Evolutionary conservation across 768 basidiomycete genomes (phyloP), one percentile per base, ranked within the genome.

Genomic region (Rubroboletus satanas): DNA sequence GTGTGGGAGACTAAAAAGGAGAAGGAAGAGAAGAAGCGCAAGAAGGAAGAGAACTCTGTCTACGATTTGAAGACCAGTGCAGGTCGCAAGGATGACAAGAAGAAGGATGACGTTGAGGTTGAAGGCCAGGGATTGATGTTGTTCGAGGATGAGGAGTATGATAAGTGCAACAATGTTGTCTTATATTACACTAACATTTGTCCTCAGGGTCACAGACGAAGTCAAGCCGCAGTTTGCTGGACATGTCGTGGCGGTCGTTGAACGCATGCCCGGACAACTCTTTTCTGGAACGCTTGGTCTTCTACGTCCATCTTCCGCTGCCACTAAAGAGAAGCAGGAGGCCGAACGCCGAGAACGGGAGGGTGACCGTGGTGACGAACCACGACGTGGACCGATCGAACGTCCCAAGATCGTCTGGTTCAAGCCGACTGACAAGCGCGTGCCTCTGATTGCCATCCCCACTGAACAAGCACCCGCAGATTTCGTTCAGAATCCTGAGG

Each of bases 321-420:
- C 95, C 1, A 98, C 96, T 31, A 98, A 98, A 71, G 96, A 98
- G 76, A 98, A 98, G 71, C 95, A 98, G 69, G 96, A 98, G 60
- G 93, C 96, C 28, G 97, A 99, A 71, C 84, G 97, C 36, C 87
- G 94, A 52, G 97, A 98, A 73, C 88, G 97, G 49, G 97, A 97
- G 70, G 97, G 96, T 44, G 93, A 95, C 67, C 85, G 85, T 57
- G 88, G 84, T 41, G 89, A 91, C 55, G 90, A 93, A 67, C 88
- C 88, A 29, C 81, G 87, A 63, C 86, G 88, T 43, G 79, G 77
- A 29, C 84, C 85, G 1, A 84, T 88, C 42, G 92, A 94, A 70
- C 86, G 95, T 38, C 96, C 96, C 59, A 98, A 98, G 80, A 99
- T 99, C 60, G 95, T 99, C 44, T 99, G 97, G 97, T 98, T 99